Percentiles rank a stretch among this genome's conserved stretches.
These are phyloP conservation scores for Rhododendron mucronatum DNA, from an alignment of 148 eudicot species.

Conservation along the genomic window DNA sequence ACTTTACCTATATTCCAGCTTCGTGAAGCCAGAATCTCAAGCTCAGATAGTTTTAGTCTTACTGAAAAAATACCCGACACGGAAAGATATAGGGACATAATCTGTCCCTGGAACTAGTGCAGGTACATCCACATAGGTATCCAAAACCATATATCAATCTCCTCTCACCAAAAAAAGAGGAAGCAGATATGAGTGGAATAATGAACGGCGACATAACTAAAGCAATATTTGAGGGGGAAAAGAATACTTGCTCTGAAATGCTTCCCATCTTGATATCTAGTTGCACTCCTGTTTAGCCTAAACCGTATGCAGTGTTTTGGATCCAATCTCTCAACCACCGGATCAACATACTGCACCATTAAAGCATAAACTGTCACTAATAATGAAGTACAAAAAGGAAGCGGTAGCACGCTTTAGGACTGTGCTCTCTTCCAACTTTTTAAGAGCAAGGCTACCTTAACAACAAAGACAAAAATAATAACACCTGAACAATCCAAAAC, in stretches of 20 bases:
- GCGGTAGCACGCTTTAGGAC: background rate
- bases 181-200: background rate
- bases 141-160: background rate
- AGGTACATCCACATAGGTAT: background rate
- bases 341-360: constrained; percentile 80
- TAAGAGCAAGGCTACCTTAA: background rate
- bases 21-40: background rate
- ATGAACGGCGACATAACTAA: background rate
- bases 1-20: background rate
- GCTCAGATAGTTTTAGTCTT: background rate
- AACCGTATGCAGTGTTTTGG: constrained; percentile 52
- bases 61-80: background rate
- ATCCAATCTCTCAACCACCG: constrained; percentile 78
- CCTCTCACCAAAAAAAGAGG: background rate
- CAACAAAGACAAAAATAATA: background rate
- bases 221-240: background rate
- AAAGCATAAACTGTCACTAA: background rate
- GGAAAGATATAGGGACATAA: background rate
- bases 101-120: background rate
- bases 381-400: background rate
- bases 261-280: constrained; percentile 77
- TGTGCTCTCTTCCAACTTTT: background rate
- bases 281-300: constrained; percentile 68
- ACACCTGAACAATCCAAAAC: background rate
- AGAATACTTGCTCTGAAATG: constrained; percentile 66